These are phyloP conservation scores for Eucommia ulmoides DNA, from an alignment of 257 asterid species.

Conservation along the genomic window DNA sequence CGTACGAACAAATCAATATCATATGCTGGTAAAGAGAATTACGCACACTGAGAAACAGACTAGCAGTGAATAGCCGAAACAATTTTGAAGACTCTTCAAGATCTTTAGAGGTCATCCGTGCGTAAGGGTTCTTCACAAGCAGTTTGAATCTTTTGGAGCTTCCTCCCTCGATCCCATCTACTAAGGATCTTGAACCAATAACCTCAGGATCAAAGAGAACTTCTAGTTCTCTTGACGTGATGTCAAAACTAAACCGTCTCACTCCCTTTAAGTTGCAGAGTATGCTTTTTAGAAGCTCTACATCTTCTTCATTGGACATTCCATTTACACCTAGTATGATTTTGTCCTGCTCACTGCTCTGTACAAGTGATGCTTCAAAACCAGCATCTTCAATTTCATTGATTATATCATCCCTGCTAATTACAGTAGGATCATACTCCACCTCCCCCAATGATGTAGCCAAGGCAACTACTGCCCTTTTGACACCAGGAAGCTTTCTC, in stretches of 20 bases:
- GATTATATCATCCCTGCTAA: slow-evolving; percentile 62
- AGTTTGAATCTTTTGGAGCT: slow-evolving; percentile 61
- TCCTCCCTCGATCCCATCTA: slow-evolving; percentile 63
- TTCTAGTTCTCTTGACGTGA: slow-evolving; percentile 41
- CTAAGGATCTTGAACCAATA: slow-evolving; percentile 68
- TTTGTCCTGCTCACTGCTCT: slow-evolving; percentile 87
- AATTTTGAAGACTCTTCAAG: slow-evolving; percentile 69
- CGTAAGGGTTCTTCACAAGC: slow-evolving; percentile 66
- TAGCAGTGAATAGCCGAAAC: slow-evolving; percentile 76
- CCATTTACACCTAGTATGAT: slow-evolving; percentile 59
- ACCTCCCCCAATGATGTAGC: slow-evolving; percentile 93
- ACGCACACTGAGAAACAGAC: slow-evolving; percentile 87
- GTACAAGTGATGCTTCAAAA: slow-evolving; percentile 89
- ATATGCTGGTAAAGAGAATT: no score
- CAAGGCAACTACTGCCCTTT: slow-evolving; percentile 77
- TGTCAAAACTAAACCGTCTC: slow-evolving; percentile 49
- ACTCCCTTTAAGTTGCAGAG: slow-evolving; percentile 69
- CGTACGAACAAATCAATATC: no score
- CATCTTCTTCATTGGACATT: slow-evolving; percentile 51
- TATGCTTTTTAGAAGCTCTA: slow-evolving; percentile 53
- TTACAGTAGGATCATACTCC: slow-evolving; percentile 62
- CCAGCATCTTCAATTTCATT: slow-evolving; percentile 96
- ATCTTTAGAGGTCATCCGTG: slow-evolving; percentile 87
- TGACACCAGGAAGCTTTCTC: slow-evolving; percentile 63
- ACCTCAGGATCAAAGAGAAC: slow-evolving; percentile 89